Conservation (phyloP, 179 eudicot genomes). For the Pouteria campechiana region DNA sequence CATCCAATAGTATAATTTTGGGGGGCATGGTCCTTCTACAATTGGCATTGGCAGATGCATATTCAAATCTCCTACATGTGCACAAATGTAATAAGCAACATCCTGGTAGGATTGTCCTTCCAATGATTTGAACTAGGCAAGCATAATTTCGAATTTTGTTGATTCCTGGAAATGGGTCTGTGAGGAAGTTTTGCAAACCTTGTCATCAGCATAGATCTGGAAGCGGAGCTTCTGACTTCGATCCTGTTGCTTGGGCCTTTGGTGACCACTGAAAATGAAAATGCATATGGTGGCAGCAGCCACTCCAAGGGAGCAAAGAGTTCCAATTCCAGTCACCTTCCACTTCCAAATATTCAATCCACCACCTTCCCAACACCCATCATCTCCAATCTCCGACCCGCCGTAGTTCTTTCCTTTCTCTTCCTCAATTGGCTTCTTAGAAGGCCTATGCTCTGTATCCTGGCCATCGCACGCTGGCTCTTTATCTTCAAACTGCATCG, state of each 20-base stretch:
- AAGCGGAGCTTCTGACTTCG: slow-evolving; percentile 37
- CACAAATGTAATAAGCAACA: no score
- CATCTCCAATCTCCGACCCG: neutral
- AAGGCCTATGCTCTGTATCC: no score
- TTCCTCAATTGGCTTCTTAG: neutral
- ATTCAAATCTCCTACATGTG: no score
- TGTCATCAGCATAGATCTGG: slow-evolving; percentile 46
- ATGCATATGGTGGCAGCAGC: slow-evolving; percentile 66
- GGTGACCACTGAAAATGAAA: slow-evolving; percentile 28
- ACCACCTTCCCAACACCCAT: slow-evolving; percentile 4
- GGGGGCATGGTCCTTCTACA: no score
- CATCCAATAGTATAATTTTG: no score
- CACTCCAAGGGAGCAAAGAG: slow-evolving; percentile 60
- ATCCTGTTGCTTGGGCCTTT: slow-evolving; percentile 12
- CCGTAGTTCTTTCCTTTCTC: neutral
- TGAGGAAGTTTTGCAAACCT: slow-evolving; percentile 35
- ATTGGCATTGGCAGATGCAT: no score
- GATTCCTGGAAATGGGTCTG: no score
- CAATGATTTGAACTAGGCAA: no score
- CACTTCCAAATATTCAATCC: slow-evolving; percentile 44
- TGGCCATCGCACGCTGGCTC: no score
- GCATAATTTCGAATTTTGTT: no score
- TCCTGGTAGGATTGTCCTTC: no score
- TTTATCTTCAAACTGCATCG: slow-evolving; percentile 15
- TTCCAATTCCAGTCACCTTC: slow-evolving; percentile 66